Base-by-base conservation (phyloP, 106 monocot species). In the Amphibolis antarctica region DNA sequence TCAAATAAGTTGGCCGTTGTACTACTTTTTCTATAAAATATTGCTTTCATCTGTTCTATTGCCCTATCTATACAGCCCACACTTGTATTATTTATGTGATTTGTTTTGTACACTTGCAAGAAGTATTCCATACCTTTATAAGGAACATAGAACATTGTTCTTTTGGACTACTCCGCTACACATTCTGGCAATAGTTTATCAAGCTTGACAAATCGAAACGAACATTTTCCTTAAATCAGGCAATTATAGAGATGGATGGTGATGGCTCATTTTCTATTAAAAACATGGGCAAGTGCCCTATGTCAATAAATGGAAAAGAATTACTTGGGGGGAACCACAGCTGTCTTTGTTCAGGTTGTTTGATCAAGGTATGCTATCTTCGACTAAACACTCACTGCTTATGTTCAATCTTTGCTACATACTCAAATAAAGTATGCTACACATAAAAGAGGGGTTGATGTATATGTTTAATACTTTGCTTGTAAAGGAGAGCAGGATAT, bases 241-340 rank as follows among this genome's bases (percentile, higher is more conserved):
- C 63, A 24, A 47, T 63, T 24, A 63, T 63, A 63, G 46, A 63
- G 46, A 44, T 63, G 47, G 63, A 63, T 25, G 63, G 15, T 2
- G 46, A 63, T 46, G 63, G 63, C 46, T 63, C 26, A 23, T 46
- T 63, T 63, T 46, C 15, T 15, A 24, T 63, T 12, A 44, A 23
- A 21, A 63, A 46, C 46, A 63, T 46, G 21, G 63, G 63, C 63
- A 63, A 46, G 63, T 46, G 45, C 47, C 21, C 63, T 46, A 21
- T 63, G 11, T 24, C 25, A 9, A 27, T 63, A 12, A 63, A 63
- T 47, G 63, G 46, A 23, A 63, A 63, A 26, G 63, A 63, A 47
- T 20, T 63, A 27, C 14, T 14, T 4, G 13, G 45, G 24, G 47
- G 63, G 22, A 44, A 63, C 12, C 21, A 14, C 23, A 12, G 24